Base-by-base conservation (phyloP, 2,329 filamentous ascomycete species). In the Herpotrichia juniperi region DNA sequence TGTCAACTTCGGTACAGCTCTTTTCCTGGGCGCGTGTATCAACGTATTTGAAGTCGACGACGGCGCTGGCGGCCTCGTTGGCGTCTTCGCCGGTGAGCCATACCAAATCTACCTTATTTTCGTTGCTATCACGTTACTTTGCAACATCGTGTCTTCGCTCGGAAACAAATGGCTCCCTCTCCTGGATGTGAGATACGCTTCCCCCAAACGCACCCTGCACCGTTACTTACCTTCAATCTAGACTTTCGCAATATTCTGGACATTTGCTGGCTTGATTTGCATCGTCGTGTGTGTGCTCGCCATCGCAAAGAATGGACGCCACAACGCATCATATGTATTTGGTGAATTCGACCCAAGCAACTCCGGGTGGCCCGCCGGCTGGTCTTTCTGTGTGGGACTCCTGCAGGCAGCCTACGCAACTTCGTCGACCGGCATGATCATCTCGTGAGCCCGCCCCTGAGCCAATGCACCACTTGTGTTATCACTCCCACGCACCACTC, bases 361-460 rank as follows among this genome's bases (percentile, higher is more conserved):
- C 53, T 89, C 87, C 3, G 88, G 88, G 51, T 92, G 88, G 87
- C 76, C 79, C 3, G 77, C 81, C 35, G 87, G 88, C 64, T 90
- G 87, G 87, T 87, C 87, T 3, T 90, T 89, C 76, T 86, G 83
- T 67, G 85, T 91, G 53, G 88, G 88, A 67, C 79, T 91, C 24
- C 78, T 90, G 17, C 87, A 90, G 63, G 87, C 86, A 44, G 88
- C 85, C 56, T 90, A 91, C 65, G 87, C 86, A 40, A 90, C 87
- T 12, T 90, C 87, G 3, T 88, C 87, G 14, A 90, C 87, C 0
- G 89, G 89, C 74, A 91, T 91, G 88, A 87, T 91, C 53, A 87
- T 91, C 68, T 88, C 85, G 85, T 87, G 76, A 79, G 84, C 64
- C 57, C 59, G 54, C 68, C 63, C 59, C 58, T 56, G 79, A 37